A percentile compares a stretch with the other conserved stretches of the same genome.
Evolutionary conservation across 2,329 filamentous ascomycete genomes (phyloP).

Genomic region (Fusarium chuoi): DNA sequence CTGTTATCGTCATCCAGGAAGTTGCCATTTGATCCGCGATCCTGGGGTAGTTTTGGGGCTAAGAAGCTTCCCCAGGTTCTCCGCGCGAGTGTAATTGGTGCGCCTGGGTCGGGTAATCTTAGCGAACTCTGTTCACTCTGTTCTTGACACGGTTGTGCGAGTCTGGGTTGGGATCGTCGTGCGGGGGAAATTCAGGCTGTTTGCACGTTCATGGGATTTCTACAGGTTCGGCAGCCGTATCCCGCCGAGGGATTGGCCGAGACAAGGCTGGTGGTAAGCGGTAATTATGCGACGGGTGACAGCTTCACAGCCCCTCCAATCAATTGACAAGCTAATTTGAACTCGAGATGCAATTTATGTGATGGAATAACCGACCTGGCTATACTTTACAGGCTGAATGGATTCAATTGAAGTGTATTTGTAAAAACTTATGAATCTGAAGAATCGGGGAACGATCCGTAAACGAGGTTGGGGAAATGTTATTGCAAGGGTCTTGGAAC

Average conservation of each 20-base stretch:
- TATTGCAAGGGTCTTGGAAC: neutral
- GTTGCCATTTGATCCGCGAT: conserved; percentile 10
- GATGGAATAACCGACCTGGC: neutral
- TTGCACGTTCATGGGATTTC: neutral
- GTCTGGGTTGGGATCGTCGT: conserved; percentile 34
- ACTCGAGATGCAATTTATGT: neutral
- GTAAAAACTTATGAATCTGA: neutral
- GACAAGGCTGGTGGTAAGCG: neutral
- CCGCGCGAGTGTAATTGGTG: conserved; percentile 15
- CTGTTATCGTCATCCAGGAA: conserved; percentile 8
- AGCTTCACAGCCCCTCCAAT: conserved; percentile 8
- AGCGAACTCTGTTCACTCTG: neutral
- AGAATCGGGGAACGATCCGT: neutral
- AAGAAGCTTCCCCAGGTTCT: conserved; percentile 36
- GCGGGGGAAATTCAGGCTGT: conserved; percentile 32
- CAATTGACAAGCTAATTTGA: neutral
- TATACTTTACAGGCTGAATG: neutral
- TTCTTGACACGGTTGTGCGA: conserved; percentile 7
- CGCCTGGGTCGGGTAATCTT: conserved; percentile 28
- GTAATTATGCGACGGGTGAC: neutral
- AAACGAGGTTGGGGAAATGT: conserved; percentile 13
- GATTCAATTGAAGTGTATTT: neutral
- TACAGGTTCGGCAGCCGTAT: neutral
- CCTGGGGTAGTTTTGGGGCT: conserved; percentile 19
- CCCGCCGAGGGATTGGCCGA: conserved; percentile 22